Evolutionary conservation across 768 basidiomycete genomes (phyloP).

Genomic region (Phanerochaete sordida): DNA sequence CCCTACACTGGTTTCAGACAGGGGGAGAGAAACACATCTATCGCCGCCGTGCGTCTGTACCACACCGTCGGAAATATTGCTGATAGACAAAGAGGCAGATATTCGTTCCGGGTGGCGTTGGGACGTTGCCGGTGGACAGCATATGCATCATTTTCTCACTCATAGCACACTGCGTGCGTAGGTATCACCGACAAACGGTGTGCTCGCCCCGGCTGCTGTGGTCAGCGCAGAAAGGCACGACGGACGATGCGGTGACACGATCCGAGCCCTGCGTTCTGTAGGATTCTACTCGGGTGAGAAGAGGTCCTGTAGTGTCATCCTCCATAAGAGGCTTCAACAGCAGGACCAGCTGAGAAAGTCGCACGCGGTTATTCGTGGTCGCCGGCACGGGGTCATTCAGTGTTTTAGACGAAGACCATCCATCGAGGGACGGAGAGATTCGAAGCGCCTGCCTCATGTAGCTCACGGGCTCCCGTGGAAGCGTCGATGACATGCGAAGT

Average conservation of each 20-base stretch:
- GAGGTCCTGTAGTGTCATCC: slow-evolving; percentile 4
- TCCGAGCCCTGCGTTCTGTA: not conserved
- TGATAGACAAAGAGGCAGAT: not conserved
- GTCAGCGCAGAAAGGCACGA: not conserved
- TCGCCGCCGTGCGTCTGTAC: not conserved
- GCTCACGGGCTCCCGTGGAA: slow-evolving; percentile 14
- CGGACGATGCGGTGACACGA: not conserved
- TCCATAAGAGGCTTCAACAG: slow-evolving; percentile 6
- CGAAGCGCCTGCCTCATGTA: slow-evolving; percentile 6
- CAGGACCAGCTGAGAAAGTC: slow-evolving; percentile 9
- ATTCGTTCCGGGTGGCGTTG: not conserved
- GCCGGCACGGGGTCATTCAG: slow-evolving; percentile 11
- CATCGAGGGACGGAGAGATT: not conserved
- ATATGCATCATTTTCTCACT: not conserved
- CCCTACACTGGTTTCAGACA: not conserved
- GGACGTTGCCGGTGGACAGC: not conserved
- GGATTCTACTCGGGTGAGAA: slow-evolving; percentile 14
- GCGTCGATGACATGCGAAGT: slow-evolving; percentile 6
- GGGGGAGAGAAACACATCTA: not conserved
- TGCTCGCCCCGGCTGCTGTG: not conserved
- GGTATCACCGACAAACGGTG: not conserved
- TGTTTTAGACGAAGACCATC: slow-evolving; percentile 7
- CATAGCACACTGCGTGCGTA: not conserved
- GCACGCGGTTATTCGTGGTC: slow-evolving; percentile 9
- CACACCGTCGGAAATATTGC: not conserved